Conservation (phyloP, 2,329 filamentous ascomycete genomes). For the Venturia asperata region DNA sequence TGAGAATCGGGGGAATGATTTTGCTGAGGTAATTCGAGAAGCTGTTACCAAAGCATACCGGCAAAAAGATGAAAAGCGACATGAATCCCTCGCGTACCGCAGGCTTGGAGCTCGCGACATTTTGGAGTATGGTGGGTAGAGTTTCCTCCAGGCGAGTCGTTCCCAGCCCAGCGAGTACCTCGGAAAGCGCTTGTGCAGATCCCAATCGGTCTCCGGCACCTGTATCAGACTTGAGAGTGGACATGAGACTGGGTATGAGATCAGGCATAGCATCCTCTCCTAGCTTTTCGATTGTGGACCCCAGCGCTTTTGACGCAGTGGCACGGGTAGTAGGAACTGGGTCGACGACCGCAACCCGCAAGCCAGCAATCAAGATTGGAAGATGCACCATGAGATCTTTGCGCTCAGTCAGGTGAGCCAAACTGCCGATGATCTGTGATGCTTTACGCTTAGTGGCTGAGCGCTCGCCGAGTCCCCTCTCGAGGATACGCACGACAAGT, state of each 20-base stretch:
- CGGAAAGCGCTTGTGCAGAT: conserved; percentile 90
- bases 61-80: conserved; percentile 98
- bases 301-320: conserved; percentile 90
- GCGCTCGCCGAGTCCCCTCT: conserved; percentile 82
- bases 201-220: conserved; percentile 93
- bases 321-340: conserved; percentile 94
- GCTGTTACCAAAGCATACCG: conserved; percentile 97
- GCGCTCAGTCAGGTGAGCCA: conserved; percentile 93
- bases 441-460: conserved; percentile 96
- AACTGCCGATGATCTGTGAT: conserved; percentile 92
- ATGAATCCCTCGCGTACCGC: conserved; percentile 96
- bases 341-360: conserved; percentile 85
- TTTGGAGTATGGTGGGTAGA: conserved; percentile 89
- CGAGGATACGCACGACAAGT: conserved; percentile 87
- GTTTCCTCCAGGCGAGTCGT: conserved; percentile 92
- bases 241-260: conserved; percentile 95
- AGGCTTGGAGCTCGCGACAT: conserved; percentile 83
- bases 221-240: conserved; percentile 93
- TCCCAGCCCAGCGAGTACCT: conserved; percentile 90
- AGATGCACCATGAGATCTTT: conserved; percentile 89
- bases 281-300: conserved; percentile 95
- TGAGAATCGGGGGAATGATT: conserved; percentile 91
- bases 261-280: conserved; percentile 95
- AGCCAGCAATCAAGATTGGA: conserved; percentile 82
- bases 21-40: conserved; percentile 92